A percentile compares a stretch with the other conserved stretches of the same genome.
Conservation (phyloP, 768 basidiomycete species). For the Agaricus bisporus region DNA sequence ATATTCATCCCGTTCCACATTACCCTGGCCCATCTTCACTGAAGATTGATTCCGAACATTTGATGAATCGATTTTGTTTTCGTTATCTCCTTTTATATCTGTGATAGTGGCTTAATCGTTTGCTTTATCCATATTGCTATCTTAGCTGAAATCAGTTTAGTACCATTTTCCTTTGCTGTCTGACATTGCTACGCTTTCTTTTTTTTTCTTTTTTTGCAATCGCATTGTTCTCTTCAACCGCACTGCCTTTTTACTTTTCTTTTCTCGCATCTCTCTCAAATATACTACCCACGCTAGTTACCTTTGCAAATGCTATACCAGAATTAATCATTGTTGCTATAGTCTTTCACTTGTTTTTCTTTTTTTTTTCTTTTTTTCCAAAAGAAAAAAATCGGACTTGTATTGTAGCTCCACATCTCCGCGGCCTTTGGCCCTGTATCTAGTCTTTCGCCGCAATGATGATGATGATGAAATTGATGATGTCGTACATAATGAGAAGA, state of each 20-base stretch:
- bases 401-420: no score
- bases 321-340: not conserved
- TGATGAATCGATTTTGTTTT: not conserved
- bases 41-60: not conserved
- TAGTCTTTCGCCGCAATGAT: no score
- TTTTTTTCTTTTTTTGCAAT: not conserved
- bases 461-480: no score
- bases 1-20: not conserved
- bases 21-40: not conserved
- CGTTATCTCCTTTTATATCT: not conserved
- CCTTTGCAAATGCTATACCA: not conserved
- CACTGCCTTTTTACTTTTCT: not conserved
- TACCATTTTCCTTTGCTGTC: not conserved
- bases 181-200: not conserved
- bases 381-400: no score
- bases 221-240: not conserved
- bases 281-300: not conserved
- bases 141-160: not conserved
- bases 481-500: no score
- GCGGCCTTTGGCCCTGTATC: no score
- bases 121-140: slow-evolving; percentile 4
- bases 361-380: no score
- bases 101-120: not conserved
- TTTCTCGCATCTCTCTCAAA: not conserved
- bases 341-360: not conserved